Conservation (phyloP, 768 basidiomycete species). For the Pleurotus citrinopileatus region DNA sequence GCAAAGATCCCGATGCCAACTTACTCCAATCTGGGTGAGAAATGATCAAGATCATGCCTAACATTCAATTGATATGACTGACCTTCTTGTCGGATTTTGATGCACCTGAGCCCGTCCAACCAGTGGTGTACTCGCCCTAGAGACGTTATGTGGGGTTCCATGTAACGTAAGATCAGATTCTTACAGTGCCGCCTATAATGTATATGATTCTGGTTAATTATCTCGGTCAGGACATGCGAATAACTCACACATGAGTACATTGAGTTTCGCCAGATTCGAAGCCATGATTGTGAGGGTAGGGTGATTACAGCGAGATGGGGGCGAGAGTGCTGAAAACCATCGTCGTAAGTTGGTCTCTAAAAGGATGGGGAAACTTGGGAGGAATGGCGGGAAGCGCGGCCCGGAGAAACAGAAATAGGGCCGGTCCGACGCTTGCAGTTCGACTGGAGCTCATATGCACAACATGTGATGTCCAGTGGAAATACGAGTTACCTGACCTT, state of each 20-base stretch:
- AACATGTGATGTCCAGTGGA: background rate
- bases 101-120: constrained; percentile 90
- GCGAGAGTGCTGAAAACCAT: background rate
- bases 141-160: constrained; percentile 7
- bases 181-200: constrained; percentile 41
- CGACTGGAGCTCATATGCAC: no score
- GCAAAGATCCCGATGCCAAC: constrained; percentile 20
- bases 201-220: background rate
- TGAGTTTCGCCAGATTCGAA: constrained; percentile 47
- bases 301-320: constrained; percentile 1
- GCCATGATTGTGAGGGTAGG: constrained; percentile 30
- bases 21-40: constrained; percentile 59
- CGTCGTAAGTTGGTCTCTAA: background rate
- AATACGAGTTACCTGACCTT: no score
- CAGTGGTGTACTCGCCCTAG: constrained; percentile 89
- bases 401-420: no score
- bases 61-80: constrained; percentile 11
- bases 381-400: background rate
- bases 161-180: constrained; percentile 14
- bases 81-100: constrained; percentile 96
- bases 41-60: constrained; percentile 5
- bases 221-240: background rate
- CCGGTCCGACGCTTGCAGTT: constrained; percentile 1
- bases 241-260: constrained; percentile 75
- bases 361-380: constrained; percentile 1